A percentile compares a stretch with the other conserved stretches of the same genome.
These are phyloP conservation scores for Pascua guehoae DNA, from an alignment of 1,284 basidiomycete species.

Conservation along the genomic window DNA sequence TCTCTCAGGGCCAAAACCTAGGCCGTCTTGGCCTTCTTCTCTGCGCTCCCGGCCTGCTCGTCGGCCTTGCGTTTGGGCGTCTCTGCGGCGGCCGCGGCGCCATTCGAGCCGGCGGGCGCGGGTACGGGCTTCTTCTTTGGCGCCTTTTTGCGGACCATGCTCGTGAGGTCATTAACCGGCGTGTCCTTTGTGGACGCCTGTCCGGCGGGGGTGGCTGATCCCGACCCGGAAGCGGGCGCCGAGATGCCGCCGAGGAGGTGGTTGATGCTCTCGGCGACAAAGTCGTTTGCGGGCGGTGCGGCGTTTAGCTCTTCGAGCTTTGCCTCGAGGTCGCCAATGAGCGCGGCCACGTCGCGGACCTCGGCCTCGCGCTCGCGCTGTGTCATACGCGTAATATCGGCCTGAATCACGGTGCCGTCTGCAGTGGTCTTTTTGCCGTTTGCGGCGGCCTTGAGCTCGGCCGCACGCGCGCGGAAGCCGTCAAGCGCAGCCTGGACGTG, in stretches of 20 bases:
- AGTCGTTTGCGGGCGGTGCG: constrained; percentile 59
- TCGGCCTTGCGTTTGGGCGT: constrained; percentile 27
- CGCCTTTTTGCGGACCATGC: constrained; percentile 73
- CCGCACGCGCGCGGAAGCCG: constrained; percentile 66
- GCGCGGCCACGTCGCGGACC: constrained; percentile 68
- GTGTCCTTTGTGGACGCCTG: no score
- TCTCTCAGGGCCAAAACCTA: no score
- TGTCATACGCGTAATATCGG: constrained; percentile 53
- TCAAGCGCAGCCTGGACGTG: constrained; percentile 74
- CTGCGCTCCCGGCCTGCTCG: constrained; percentile 45
- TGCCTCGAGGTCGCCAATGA: constrained; percentile 71
- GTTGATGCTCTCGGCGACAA: constrained; percentile 45
- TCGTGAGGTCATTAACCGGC: constrained; percentile 72
- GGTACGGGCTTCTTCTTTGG: constrained; percentile 28
- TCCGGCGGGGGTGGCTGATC: constrained; percentile 40
- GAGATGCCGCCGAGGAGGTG: constrained; percentile 53
- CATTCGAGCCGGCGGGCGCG: constrained; percentile 49
- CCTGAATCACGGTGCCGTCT: constrained; percentile 35
- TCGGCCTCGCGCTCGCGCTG: constrained; percentile 67
- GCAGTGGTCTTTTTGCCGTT: not conserved
- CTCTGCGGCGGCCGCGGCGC: constrained; percentile 44
- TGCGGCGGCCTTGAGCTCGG: constrained; percentile 58
- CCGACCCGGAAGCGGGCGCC: constrained; percentile 1
- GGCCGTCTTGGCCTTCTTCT: constrained; percentile 61
- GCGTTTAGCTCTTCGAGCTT: constrained; percentile 88